Evolutionary conservation across 2,329 filamentous ascomycete species (phyloP), one percentile per base, ranked within the genome.

Genomic region (Colletotrichum abscissum): DNA sequence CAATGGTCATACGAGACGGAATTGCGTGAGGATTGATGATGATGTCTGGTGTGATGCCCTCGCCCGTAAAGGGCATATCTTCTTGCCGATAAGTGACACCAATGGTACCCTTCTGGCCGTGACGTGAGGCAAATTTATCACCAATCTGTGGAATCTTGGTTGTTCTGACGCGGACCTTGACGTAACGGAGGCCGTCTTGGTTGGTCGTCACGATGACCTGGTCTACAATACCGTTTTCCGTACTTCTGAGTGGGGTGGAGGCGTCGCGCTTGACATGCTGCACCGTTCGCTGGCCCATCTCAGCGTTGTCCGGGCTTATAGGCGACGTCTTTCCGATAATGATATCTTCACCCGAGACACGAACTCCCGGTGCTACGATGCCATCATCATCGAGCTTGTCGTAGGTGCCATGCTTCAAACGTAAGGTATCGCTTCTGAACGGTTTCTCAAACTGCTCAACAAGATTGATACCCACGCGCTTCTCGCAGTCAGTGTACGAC

Each of bases 21-120:
- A 99, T 99, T 81, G 97, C 97, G 89, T 99, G 97, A 1, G 97
- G 97, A 84, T 99, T 99, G 88, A 99, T 98, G 84, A 99, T 98
- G 75, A 99, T 89, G 84, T 99, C 97, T 0, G 97, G 97, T 0
- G 93, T 93, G 66, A 99, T 90, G 78, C 97, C 97, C 81, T 98
- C 95, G 49, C 92, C 88, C 3, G 95, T 97, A 83, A 99, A 99
- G 0, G 97, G 97, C 97, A 99, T 99, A 80, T 99, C 97, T 83
- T 99, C 97, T 78, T 97, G 94, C 63, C 96, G 92, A 84, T 97
- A 99, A 1, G 97, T 98, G 76, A 99, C 96, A 91, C 97, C 97
- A 80, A 99, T 98, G 1, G 97, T 99, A 86, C 97, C 97, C 86
- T 99, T 99, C 80, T 99, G 97, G 81, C 97, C 97, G 90, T 99